Percentiles rank a stretch among this genome's conserved stretches.
Conservation (phyloP, 768 basidiomycete genomes). For the Brasilioporus rufonigricans region DNA sequence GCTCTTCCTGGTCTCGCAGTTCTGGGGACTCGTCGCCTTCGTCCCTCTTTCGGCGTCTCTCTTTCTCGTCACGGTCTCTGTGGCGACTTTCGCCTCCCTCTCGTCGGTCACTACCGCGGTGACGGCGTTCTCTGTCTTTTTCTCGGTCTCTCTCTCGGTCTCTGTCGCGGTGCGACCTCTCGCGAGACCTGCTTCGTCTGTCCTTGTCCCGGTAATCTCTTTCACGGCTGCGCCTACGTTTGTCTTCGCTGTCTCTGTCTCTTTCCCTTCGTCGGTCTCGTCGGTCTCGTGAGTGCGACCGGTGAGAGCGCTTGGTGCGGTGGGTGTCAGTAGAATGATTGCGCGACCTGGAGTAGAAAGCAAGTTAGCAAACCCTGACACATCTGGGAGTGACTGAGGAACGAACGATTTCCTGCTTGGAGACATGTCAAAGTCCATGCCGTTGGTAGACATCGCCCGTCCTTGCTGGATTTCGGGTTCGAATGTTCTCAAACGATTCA, state of each 20-base stretch:
- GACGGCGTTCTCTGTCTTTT: conserved; percentile 38
- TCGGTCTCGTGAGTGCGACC: conserved; percentile 64
- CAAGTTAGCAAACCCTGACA: conserved; percentile 4
- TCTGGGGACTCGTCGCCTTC: conserved; percentile 52
- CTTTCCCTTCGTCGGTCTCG: conserved; percentile 43
- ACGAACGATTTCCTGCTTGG: conserved; percentile 62
- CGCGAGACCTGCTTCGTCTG: conserved; percentile 47
- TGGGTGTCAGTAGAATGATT: conserved; percentile 78
- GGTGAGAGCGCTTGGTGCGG: conserved; percentile 68
- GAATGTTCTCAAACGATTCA: conserved; percentile 9
- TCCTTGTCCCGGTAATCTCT: conserved; percentile 49
- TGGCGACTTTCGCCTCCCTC: conserved; percentile 56
- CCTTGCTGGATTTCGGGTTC: conserved; percentile 7
- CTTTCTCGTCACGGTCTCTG: conserved; percentile 48
- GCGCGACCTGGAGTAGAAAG: conserved; percentile 47
- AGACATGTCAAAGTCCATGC: conserved; percentile 64
- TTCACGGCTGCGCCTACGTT: conserved; percentile 63
- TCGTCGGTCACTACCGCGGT: conserved; percentile 46
- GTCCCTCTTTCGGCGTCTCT: conserved; percentile 68
- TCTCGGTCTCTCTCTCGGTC: conserved; percentile 30
- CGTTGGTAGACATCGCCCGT: conserved; percentile 44
- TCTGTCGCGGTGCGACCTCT: conserved; percentile 43
- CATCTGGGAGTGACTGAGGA: conserved; percentile 12
- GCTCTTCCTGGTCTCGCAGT: conserved; percentile 47
- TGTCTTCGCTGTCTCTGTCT: conserved; percentile 56